phyloP scores from a whole-genome alignment of 495 filamentous ascomycete genomes.

The Daldinia bambusicola region DNA sequence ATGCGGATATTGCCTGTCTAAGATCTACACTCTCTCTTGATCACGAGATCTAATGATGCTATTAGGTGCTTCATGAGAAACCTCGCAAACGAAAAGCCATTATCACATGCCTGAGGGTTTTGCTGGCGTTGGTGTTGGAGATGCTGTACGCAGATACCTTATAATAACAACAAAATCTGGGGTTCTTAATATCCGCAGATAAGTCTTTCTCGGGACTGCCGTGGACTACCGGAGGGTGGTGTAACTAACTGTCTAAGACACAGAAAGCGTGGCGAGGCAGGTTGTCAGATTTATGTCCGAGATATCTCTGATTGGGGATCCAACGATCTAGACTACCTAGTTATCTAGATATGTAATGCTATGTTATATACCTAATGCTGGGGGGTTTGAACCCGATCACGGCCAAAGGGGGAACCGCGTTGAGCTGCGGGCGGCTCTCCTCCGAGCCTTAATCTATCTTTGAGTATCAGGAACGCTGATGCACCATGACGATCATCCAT shows the following conservation, averaged over 20 bases:
- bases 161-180: conserved; percentile 8
- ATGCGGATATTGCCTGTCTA: conserved; percentile 6
- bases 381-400: not conserved
- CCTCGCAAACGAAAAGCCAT: not conserved
- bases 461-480: conserved; percentile 39
- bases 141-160: not conserved
- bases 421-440: conserved; percentile 34
- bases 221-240: conserved; percentile 23
- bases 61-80: not conserved
- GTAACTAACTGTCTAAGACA: conserved; percentile 23
- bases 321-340: conserved; percentile 6
- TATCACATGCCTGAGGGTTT: conserved; percentile 19
- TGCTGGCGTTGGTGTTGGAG: not conserved
- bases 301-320: conserved; percentile 18
- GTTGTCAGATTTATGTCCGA: conserved; percentile 7
- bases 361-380: too few relatives aligned
- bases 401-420: conserved; percentile 20
- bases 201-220: conserved; percentile 17
- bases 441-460: conserved; percentile 41
- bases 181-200: conserved; percentile 30
- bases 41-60: conserved; percentile 1
- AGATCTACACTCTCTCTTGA: conserved; percentile 4
- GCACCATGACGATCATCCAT: conserved; percentile 34
- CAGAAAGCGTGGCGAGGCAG: conserved; percentile 13
- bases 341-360: not conserved